phyloP scores from a whole-genome alignment of 1,284 basidiomycete species.

The Fomitiporia mediterranea region DNA sequence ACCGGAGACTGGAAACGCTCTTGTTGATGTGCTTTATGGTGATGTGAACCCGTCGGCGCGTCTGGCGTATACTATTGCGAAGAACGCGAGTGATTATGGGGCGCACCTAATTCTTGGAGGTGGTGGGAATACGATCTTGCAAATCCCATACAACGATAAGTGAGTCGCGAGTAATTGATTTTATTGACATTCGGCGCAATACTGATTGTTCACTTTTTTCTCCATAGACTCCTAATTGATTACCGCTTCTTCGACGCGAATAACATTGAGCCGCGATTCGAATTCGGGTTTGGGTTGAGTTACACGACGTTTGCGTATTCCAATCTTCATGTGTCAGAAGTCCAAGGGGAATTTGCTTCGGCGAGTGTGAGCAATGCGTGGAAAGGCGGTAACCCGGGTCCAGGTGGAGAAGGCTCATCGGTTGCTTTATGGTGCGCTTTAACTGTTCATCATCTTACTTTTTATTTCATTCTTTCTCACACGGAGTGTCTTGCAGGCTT shows the following conservation, averaged over 20 bases:
- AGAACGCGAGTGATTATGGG: constrained; percentile 59
- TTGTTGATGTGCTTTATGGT: constrained; percentile 72
- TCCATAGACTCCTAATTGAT: constrained; percentile 56
- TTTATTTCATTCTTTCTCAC: neutral
- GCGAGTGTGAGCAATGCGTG: constrained; percentile 11
- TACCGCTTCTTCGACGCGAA: constrained; percentile 73
- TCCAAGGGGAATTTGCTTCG: constrained; percentile 24
- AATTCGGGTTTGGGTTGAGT: constrained; percentile 83
- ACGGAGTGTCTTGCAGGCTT: constrained; percentile 21
- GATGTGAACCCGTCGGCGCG: constrained; percentile 70
- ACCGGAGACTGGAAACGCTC: constrained; percentile 71
- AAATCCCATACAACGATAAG: constrained; percentile 65
- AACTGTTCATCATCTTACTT: neutral
- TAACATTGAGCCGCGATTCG: constrained; percentile 58
- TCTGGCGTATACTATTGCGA: constrained; percentile 80
- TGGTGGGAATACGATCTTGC: constrained; percentile 37
- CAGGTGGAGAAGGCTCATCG: constrained; percentile 19
- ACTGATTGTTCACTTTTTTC: neutral
- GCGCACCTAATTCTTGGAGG: constrained; percentile 50
- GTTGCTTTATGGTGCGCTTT: constrained; percentile 20
- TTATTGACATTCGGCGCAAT: neutral
- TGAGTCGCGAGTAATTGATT: constrained; percentile 27
- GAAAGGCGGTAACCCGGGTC: constrained; percentile 19
- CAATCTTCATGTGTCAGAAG: constrained; percentile 45
- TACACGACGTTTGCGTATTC: constrained; percentile 78